Evolutionary conservation across 345 rosid species (phyloP), one percentile per base, ranked within the genome.

Genomic region (Eucalyptus melliodora): DNA sequence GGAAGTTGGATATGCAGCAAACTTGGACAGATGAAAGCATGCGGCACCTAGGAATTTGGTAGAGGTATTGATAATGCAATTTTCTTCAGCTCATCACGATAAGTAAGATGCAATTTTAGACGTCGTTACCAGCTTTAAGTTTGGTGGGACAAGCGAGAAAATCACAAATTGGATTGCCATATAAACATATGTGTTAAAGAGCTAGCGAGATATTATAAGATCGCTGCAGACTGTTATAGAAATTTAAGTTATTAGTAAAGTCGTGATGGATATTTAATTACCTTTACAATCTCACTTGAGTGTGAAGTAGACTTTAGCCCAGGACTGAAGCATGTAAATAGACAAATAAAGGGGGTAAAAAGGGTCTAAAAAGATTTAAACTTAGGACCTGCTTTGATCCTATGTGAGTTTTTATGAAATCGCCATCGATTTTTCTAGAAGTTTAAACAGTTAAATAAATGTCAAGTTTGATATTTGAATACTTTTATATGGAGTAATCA

Each of bases 141-240:
- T 62, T 6, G 31, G 8, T 60, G 34, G 69, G 69, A 62, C 16
- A 14, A 30, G 69, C 0, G 8, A 62, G 16, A 27, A 30, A 62
- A 62, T 62, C 4, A 13, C 16, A 6, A 62, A 62, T 6, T 62
- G 34, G 9, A 62, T 13, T 1, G 34, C 4, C 69, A 30, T 30
- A 60, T 60, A 60, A 60, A 0, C 31, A 27, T 60, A 60, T 60
- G 12, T 30, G 4, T 60, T 60, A 2, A 60, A 60, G 67, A 60
- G 31, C 8, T 2, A 11, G 67, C 2, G 0, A 27, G 67, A 11
- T 27, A 0, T 3, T 27, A 16, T 0, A 12, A 26, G 67, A 60
- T 27, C 3, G 0, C 0, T 27, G 6, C 2, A 60, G 0, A 60
- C 2, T 3, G 2, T 60, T 12, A 0, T 60, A 60, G 16, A 60